Conservation (phyloP, 192 early-diverging fungal genomes). For the Coemansia umbellata region DNA sequence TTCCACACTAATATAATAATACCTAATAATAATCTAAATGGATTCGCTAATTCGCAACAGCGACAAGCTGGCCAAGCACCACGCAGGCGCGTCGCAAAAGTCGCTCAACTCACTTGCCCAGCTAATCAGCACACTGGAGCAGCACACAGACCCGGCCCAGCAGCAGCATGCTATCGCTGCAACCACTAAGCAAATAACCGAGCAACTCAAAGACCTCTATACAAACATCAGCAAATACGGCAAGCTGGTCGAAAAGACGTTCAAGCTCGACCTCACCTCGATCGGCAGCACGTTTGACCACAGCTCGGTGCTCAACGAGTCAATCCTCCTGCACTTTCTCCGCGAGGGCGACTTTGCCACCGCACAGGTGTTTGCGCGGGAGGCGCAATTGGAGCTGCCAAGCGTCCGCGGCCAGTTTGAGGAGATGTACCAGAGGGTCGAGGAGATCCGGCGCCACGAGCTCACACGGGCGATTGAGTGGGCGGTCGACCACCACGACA, state of each 20-base stretch:
- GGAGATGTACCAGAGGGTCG: constrained; percentile 77
- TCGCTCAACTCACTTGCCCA: constrained; percentile 43
- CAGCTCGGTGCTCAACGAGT: constrained; percentile 56
- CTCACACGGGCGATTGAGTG: constrained; percentile 71
- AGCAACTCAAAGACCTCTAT: constrained; percentile 65
- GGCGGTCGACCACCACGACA: constrained; percentile 58
- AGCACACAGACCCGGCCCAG: background rate
- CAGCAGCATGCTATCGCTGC: constrained; percentile 12
- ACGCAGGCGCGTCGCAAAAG: constrained; percentile 50
- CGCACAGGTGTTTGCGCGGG: constrained; percentile 52
- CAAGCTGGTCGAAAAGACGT: constrained; percentile 74
- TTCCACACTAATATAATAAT: no score
- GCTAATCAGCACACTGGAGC: constrained; percentile 44
- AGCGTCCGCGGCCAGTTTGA: constrained; percentile 63
- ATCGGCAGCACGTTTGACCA: constrained; percentile 68
- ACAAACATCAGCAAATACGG: constrained; percentile 60
- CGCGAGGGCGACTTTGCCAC: constrained; percentile 84
- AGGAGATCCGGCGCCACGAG: constrained; percentile 56
- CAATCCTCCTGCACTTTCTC: constrained; percentile 76
- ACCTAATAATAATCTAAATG: constrained; percentile 54
- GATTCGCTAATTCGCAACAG: constrained; percentile 62
- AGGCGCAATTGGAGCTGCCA: constrained; percentile 45
- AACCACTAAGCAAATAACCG: constrained; percentile 26
- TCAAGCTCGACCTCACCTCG: constrained; percentile 61
- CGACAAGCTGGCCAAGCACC: constrained; percentile 65